Evolutionary conservation across 257 asterid species (phyloP), one percentile per base, ranked within the genome.

Genomic region (Handroanthus guayacan): DNA sequence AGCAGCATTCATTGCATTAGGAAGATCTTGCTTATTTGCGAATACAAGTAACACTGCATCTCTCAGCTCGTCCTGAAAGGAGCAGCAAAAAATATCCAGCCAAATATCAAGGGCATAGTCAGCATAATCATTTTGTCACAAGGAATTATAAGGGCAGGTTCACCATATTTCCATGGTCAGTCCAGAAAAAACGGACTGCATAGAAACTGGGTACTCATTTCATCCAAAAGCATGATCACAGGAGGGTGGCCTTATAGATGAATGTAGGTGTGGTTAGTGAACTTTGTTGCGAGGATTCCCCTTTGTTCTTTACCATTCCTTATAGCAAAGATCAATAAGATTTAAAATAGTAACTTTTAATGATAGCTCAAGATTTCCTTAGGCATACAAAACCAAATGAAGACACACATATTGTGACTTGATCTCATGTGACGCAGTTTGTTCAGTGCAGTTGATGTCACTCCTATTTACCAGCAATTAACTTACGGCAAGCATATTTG

Each of bases 1-100:
- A 77, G 97, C 95, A 85, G 97, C 97, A 68, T 87, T 89, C 97
- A 90, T 90, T 73, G 97, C 97, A 84, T 90, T 92, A 10, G 97
- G 97, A 63, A 92, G 97, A 92, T 92, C 97, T 81, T 92, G 97
- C 77, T 90, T 92, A 88, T 90, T 92, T 38, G 97, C 97, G 81
- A 90, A 90, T 43, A 92, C 96, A 74, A 92, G 97, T 69, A 92
- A 72, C 70, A 92, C 97, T 8, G 97, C 95, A 84, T 92, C 97
- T 51, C 96, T 86, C 73, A 92, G 89, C 88, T 92, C 97, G 74
- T 92, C 97, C 97, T 92, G 87, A 12, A 75, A 17, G 56, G 41
- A 43, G 55, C 2, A 41, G 31, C 50, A 54, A 76, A 72, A 6
- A 51, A 20, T 7, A 25, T 36, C 54, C 75, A 63, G 25, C 43